Percentiles rank a stretch among this genome's conserved stretches.
phyloP scores from a whole-genome alignment of 768 basidiomycete genomes.

The Xerocomellus amylosporus region DNA sequence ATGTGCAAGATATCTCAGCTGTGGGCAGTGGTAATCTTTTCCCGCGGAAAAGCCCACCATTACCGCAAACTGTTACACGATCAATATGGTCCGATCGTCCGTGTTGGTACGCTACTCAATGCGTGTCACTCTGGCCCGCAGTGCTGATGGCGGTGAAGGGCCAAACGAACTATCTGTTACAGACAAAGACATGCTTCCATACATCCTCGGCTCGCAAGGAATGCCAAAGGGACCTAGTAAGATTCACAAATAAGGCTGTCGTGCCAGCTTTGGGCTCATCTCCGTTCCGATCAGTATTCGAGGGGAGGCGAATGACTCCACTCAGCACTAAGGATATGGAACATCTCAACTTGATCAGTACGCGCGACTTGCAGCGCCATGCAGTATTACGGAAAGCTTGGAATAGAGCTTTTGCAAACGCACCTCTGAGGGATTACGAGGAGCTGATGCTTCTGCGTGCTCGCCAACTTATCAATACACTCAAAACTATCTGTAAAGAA shows the following conservation, averaged over 20 bases:
- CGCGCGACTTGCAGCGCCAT: slow-evolving; percentile 22
- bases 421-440: slow-evolving; percentile 29
- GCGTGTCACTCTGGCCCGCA: neutral
- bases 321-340: slow-evolving; percentile 11
- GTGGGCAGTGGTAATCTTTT: slow-evolving; percentile 20
- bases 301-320: slow-evolving; percentile 22
- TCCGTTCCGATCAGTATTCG: slow-evolving; percentile 13
- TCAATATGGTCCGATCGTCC: slow-evolving; percentile 32
- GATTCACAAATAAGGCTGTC: slow-evolving; percentile 2
- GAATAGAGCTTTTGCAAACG: slow-evolving; percentile 30
- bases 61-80: slow-evolving; percentile 27
- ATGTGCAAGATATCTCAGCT: slow-evolving; percentile 32
- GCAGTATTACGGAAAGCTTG: slow-evolving; percentile 29
- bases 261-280: slow-evolving; percentile 1
- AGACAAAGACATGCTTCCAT: slow-evolving; percentile 21
- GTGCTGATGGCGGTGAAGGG: slow-evolving; percentile 24
- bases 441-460: slow-evolving; percentile 24
- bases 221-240: slow-evolving; percentile 32
- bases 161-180: slow-evolving; percentile 38
- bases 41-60: slow-evolving; percentile 18
- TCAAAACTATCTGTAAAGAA: slow-evolving; percentile 12
- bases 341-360: slow-evolving; percentile 13
- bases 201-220: slow-evolving; percentile 27
- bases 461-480: slow-evolving; percentile 14
- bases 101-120: slow-evolving; percentile 27